phyloP scores from a whole-genome alignment of 2,329 filamentous ascomycete species.

The Zymoseptoria pseudotritici region DNA sequence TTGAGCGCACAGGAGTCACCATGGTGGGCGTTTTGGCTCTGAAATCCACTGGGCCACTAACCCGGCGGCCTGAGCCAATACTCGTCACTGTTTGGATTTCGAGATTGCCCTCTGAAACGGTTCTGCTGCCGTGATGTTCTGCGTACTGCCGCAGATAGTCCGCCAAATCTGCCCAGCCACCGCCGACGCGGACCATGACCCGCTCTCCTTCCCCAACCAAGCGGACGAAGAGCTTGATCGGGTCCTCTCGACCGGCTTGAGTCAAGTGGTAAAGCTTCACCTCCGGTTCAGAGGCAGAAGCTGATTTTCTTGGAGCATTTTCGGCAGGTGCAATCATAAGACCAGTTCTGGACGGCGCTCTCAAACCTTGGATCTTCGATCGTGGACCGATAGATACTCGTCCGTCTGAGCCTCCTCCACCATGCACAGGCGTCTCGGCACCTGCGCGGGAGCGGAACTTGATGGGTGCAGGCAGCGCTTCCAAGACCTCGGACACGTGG shows the following conservation, averaged over 20 bases:
- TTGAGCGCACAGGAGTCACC: not conserved
- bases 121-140: conserved; percentile 75
- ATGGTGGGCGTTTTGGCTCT: conserved; percentile 10
- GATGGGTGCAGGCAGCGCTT: conserved; percentile 54
- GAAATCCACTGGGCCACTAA: conserved; percentile 22
- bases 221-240: conserved; percentile 90
- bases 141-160: conserved; percentile 94
- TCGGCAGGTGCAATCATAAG: conserved; percentile 33
- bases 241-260: conserved; percentile 71
- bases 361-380: conserved; percentile 7
- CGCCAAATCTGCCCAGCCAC: conserved; percentile 94
- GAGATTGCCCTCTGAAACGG: conserved; percentile 46
- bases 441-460: conserved; percentile 55
- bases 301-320: conserved; percentile 21
- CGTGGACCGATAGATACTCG: conserved; percentile 15
- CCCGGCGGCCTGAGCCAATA: conserved; percentile 19
- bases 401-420: conserved; percentile 10
- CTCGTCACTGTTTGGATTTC: conserved; percentile 45
- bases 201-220: conserved; percentile 88
- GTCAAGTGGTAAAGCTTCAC: conserved; percentile 91
- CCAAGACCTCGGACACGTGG: conserved; percentile 31
- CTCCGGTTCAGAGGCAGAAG: conserved; percentile 41
- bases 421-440: conserved; percentile 28
- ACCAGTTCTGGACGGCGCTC: conserved; percentile 7
- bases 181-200: conserved; percentile 95